These are phyloP conservation scores for Cicer arietinum DNA, from an alignment of 306 rosid species.

Conservation along the genomic window DNA sequence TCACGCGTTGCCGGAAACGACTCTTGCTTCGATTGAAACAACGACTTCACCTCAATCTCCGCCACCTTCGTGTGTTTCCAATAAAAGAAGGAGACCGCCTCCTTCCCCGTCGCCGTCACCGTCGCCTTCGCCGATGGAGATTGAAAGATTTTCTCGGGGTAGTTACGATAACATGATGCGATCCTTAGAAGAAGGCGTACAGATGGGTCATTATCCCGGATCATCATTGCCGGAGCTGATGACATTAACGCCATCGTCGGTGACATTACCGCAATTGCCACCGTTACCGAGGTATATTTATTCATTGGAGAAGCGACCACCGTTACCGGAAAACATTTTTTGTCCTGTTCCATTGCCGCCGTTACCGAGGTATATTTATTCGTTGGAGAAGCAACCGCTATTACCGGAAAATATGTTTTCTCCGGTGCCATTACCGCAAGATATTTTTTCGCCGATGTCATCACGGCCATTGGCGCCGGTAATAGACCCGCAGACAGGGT, in stretches of 20 bases:
- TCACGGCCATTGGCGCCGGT: conserved; percentile 28
- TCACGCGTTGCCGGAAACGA: conserved; percentile 74
- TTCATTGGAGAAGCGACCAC: conserved; percentile 31
- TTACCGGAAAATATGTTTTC: conserved; percentile 57
- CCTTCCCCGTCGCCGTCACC: too few relatives aligned
- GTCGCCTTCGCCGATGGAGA: conserved; percentile 38
- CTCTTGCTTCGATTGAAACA: conserved; percentile 68
- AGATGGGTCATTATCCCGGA: conserved; percentile 62
- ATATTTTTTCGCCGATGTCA: neutral
- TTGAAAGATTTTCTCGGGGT: conserved; percentile 25
- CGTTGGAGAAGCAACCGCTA: conserved; percentile 8
- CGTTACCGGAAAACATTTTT: neutral
- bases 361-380: conserved; percentile 54
- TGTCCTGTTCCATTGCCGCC: conserved; percentile 43
- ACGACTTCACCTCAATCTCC: conserved; percentile 35
- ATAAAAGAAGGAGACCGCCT: too few relatives aligned
- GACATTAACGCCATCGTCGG: conserved; percentile 54
- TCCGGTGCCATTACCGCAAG: neutral
- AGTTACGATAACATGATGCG: conserved; percentile 25
- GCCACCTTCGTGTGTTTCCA: too few relatives aligned
- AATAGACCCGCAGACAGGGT: conserved; percentile 36
- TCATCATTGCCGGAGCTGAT: conserved; percentile 65
- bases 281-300: conserved; percentile 55
- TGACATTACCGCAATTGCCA: conserved; percentile 35
- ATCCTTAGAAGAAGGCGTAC: conserved; percentile 48